Evolutionary conservation across 345 rosid species (phyloP).

Genomic region (Populus pruinosa): DNA sequence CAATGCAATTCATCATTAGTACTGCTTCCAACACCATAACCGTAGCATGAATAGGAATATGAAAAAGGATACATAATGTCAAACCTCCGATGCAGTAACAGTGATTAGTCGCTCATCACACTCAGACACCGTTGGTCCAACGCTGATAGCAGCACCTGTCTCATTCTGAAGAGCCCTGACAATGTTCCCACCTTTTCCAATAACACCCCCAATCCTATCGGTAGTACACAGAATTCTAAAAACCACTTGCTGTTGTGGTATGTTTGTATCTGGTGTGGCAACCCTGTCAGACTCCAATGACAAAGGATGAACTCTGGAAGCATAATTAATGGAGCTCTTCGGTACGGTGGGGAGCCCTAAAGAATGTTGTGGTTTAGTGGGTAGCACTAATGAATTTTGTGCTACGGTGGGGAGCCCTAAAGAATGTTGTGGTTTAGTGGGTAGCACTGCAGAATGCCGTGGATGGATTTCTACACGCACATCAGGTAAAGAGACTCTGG

Average conservation of each 20-base stretch:
- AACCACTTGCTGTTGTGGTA: constrained; percentile 27
- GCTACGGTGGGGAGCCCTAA: too few relatives aligned
- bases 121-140: constrained; percentile 54
- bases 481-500: too few relatives aligned
- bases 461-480: constrained; percentile 30
- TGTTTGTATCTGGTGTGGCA: constrained; percentile 32
- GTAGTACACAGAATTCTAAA: constrained; percentile 63
- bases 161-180: constrained; percentile 58
- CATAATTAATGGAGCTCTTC: constrained; percentile 54
- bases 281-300: too few relatives aligned
- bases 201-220: constrained; percentile 73
- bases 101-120: constrained; percentile 61
- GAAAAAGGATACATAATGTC: constrained; percentile 9
- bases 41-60: background rate
- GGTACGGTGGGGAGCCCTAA: constrained; percentile 17
- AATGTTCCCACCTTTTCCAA: constrained; percentile 75
- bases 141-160: constrained; percentile 69
- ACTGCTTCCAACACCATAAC: too few relatives aligned
- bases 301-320: constrained; percentile 25
- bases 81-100: constrained; percentile 78
- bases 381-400: too few relatives aligned
- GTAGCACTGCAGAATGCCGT: constrained; percentile 34
- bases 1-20: background rate
- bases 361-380: too few relatives aligned
- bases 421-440: too few relatives aligned